Evolutionary conservation across 1,284 basidiomycete species (phyloP), one percentile per base, ranked within the genome.

Genomic region (Microbotryomycetes sp.): DNA sequence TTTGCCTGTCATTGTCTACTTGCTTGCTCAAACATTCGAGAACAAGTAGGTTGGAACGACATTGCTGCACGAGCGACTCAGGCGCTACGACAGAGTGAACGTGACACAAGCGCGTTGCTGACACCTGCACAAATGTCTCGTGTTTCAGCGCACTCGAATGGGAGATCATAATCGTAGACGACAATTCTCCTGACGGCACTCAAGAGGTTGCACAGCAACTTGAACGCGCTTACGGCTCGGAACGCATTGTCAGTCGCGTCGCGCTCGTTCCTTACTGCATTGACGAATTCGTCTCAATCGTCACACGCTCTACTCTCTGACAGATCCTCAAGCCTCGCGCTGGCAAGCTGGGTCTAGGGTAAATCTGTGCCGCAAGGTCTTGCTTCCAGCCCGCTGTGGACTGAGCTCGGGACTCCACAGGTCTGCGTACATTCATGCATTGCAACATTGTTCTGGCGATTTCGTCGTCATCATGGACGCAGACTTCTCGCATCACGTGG

Each of bases 401-500:
- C 53, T 32, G 58, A 56, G 3, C 64, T 57, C 46, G 54, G 49
- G 54, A 1, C 22, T 3, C 32, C 7, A 32, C 68, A 90, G 89
- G 57, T 92, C 91, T 16, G 91, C 91, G 23, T 94, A 94, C 75
- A 89, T 93, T 56, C 88, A 94, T 74, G 91, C 91, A 14, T 80
- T 94, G 56, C 86, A 89, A 71, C 89, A 86, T 74, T 87, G 86
- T 72, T 85, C 86, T 0, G 91, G 91, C n/a, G 88, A 89, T 76
- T 94, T 92, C 78, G 89, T 92, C 36, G 89, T 93, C 73, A 93
- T 94, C 76, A 94, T 94, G 91, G 91, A 94, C 73, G 91, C 91
- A 55, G 91, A 94, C 77, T 93, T 94, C 76, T 92, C 89, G 14
- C 91, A 94, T 74, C 91, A 94, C 73, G 90, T 91, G 76, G 57